phyloP scores from a whole-genome alignment of 1,284 basidiomycete species.

The Gymnopus androsaceus region DNA sequence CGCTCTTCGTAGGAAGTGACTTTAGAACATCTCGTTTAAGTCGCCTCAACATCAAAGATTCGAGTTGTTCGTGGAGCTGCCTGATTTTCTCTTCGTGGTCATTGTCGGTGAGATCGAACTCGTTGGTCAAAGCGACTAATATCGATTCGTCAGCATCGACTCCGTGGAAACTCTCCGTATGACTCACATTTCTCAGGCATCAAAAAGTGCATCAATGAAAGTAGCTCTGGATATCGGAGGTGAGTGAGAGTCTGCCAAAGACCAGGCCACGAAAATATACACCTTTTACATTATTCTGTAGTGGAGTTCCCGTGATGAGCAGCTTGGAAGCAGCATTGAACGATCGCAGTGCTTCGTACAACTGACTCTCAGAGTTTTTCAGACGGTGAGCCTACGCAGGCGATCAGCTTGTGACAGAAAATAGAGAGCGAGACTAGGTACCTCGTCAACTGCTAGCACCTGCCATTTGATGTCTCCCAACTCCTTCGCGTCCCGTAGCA shows the following conservation, averaged over 20 bases:
- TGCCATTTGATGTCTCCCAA: slow-evolving; percentile 97
- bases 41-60: slow-evolving; percentile 93
- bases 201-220: slow-evolving; percentile 97
- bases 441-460: slow-evolving; percentile 94
- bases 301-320: slow-evolving; percentile 96
- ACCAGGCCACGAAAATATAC: slow-evolving; percentile 22
- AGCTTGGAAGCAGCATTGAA: slow-evolving; percentile 92
- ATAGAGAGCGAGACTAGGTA: slow-evolving; percentile 31
- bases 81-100: slow-evolving; percentile 96
- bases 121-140: slow-evolving; percentile 80
- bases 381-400: slow-evolving; percentile 83
- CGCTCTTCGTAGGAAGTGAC: slow-evolving; percentile 95
- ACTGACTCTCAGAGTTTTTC: slow-evolving; percentile 96
- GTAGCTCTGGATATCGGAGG: slow-evolving; percentile 65
- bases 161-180: slow-evolving; percentile 5
- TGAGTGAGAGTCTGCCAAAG: not conserved
- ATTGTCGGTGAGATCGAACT: slow-evolving; percentile 91
- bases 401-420: not conserved
- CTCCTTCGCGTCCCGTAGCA: slow-evolving; percentile 88
- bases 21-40: slow-evolving; percentile 98
- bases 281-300: slow-evolving; percentile 99
- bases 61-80: slow-evolving; percentile 91
- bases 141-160: not conserved
- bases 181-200: slow-evolving; percentile 95
- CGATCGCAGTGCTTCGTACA: slow-evolving; percentile 91